Evolutionary conservation across 1,284 basidiomycete genomes (phyloP).

Genomic region (Tylopilus orsonianus): DNA sequence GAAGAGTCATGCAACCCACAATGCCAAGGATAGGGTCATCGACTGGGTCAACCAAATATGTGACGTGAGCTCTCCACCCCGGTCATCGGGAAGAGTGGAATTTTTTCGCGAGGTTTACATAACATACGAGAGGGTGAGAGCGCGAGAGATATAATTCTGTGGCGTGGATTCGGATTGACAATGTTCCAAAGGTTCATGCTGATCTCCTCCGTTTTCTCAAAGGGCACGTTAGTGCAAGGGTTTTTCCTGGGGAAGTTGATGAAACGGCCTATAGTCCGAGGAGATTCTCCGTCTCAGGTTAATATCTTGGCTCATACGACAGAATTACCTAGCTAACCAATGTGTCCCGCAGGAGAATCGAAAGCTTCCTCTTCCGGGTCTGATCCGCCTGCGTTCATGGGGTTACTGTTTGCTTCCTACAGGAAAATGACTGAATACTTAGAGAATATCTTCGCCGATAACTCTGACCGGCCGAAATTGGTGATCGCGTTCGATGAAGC

Average conservation of each 20-base stretch:
- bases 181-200: background rate
- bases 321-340: background rate
- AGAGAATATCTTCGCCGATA: background rate
- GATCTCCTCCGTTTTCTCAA: too few relatives aligned
- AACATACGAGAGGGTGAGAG: background rate
- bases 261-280: background rate
- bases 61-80: background rate
- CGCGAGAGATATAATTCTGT: too few relatives aligned
- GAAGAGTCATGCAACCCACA: background rate
- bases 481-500: constrained; percentile 12
- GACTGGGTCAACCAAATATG: background rate
- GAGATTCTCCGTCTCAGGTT: background rate
- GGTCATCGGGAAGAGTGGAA: background rate
- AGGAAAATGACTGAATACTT: background rate
- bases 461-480: constrained; percentile 1
- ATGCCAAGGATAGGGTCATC: background rate
- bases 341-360: background rate
- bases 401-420: too few relatives aligned
- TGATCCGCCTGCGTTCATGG: too few relatives aligned
- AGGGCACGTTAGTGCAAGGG: too few relatives aligned
- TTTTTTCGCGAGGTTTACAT: background rate
- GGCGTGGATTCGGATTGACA: background rate
- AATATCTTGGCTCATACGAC: background rate
- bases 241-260: background rate
- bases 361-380: too few relatives aligned